Evolutionary conservation across 2,329 filamentous ascomycete species (phyloP).

Genomic region (Cytospora piceicola): DNA sequence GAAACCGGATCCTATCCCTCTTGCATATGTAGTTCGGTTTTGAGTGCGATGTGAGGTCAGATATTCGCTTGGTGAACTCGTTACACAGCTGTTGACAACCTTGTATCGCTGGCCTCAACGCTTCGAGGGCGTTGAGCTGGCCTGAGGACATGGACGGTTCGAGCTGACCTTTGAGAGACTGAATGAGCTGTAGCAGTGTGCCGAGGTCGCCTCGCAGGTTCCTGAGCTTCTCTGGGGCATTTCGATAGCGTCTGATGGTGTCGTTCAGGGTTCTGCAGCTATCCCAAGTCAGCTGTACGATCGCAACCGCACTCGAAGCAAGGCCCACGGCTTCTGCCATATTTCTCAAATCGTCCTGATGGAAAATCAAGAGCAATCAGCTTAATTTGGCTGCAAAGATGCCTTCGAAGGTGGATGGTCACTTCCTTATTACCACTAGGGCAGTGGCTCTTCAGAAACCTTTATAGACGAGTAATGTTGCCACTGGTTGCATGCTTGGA

Average conservation of each 20-base stretch:
- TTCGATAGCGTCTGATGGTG: neutral
- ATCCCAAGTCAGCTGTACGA: constrained; percentile 5
- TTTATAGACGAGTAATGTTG: neutral
- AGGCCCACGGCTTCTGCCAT: neutral
- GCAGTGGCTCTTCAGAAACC: neutral
- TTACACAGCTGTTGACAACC: constrained; percentile 8
- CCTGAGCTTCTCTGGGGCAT: constrained; percentile 1
- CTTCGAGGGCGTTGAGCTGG: constrained; percentile 6
- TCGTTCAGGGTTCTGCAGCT: constrained; percentile 19
- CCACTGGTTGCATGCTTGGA: neutral
- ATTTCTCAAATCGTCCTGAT: no score
- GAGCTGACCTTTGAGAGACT: neutral
- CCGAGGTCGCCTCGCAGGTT: neutral
- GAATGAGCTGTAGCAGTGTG: constrained; percentile 3
- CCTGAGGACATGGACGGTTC: neutral
- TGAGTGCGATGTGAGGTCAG: constrained; percentile 16
- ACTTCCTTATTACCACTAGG: no score
- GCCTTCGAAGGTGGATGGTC: no score
- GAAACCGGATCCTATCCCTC: constrained; percentile 14
- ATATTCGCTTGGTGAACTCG: neutral
- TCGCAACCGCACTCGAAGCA: neutral
- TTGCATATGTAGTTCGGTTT: neutral
- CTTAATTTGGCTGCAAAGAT: neutral
- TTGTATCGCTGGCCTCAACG: neutral
- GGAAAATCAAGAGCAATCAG: neutral